Evolutionary conservation across 495 filamentous ascomycete genomes (phyloP), one percentile per base, ranked within the genome.

Genomic region (Penicillium ochrochloron): DNA sequence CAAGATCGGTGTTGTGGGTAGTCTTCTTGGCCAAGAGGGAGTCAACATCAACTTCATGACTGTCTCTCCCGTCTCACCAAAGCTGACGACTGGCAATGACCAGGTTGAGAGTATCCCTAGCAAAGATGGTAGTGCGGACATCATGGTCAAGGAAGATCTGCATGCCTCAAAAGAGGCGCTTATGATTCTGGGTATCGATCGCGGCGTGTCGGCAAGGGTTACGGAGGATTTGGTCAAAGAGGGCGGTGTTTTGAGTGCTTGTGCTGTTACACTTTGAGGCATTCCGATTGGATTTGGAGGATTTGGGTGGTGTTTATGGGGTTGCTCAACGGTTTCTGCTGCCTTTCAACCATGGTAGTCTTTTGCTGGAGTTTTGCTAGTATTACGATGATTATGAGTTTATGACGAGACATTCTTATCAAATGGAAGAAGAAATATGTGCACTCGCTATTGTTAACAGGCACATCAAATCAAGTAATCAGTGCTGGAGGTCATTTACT

Each of bases 31-130:
- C 0, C 78, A 77, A 55, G 83, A 87, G 46, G 84, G 81, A 0
- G 84, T 92, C 52, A 92, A 92, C 70, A 90, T 91, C 65, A 83
- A 78, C 46, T 90, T 85, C 68, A 92, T 91, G 89, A 85, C 80
- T 61, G 89, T 92, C 33, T 88, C 88, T 50, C 76, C 78, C 21
- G 76, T 81, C 58, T 78, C 62, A 12, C 64, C 58, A 5, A 70
- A 70, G 21, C 60, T 57, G 44, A 66, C 27, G 19, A 23, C 58
- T 52, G 10, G 66, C 35, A n/a, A 66, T 60, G 35, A 48, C 6
- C 44, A 46, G 10, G 41, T 65, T 56, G 64, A 68, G 44, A 61
- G 56, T 15, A 56, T 59, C 10, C 25, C 42, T 5, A 33, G 19
- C 23, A 63, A 63, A 21, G 64, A 64, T 15, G 50, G 37, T 21